Evolutionary conservation across 2,329 filamentous ascomycete species (phyloP).

Genomic region (Claviceps cyperi): DNA sequence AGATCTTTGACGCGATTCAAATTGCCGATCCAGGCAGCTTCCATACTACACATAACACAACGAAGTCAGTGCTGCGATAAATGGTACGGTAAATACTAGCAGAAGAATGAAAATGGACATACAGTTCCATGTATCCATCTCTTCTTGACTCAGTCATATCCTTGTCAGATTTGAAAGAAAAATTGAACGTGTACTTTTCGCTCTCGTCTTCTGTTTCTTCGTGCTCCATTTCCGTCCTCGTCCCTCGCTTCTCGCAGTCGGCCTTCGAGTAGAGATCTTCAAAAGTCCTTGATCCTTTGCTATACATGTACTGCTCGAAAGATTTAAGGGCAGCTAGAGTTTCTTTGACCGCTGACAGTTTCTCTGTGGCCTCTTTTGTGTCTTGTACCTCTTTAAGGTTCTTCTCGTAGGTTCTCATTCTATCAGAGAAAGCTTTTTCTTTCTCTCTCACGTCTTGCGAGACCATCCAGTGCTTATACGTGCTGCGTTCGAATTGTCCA

Average conservation of each 20-base stretch:
- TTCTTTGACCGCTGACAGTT: slow-evolving; percentile 37
- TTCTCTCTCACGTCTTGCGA: slow-evolving; percentile 22
- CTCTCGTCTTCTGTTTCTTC: slow-evolving; percentile 8
- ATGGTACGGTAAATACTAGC: background rate
- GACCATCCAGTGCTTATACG: slow-evolving; percentile 46
- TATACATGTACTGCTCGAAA: slow-evolving; percentile 39
- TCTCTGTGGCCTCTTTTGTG: slow-evolving; percentile 26
- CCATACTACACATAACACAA: slow-evolving; percentile 35
- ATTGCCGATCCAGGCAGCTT: slow-evolving; percentile 62
- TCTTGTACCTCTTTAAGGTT: slow-evolving; percentile 8
- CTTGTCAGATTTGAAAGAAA: slow-evolving; percentile 36
- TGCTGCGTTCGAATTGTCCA: slow-evolving; percentile 30
- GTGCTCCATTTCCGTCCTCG: background rate
- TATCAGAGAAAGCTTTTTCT: slow-evolving; percentile 18
- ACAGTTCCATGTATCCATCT: slow-evolving; percentile 49
- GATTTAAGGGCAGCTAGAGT: slow-evolving; percentile 36
- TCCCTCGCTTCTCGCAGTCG: slow-evolving; percentile 10
- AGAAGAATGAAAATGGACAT: slow-evolving; percentile 17
- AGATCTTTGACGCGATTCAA: slow-evolving; percentile 48
- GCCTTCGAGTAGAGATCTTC: slow-evolving; percentile 45
- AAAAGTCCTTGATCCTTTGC: slow-evolving; percentile 52
- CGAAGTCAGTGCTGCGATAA: background rate
- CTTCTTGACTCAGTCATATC: slow-evolving; percentile 41
- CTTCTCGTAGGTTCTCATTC: slow-evolving; percentile 17
- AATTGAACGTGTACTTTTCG: slow-evolving; percentile 31